phyloP scores from a whole-genome alignment of 176 grass and related monocot species.

The Cymbopogon citratus region DNA sequence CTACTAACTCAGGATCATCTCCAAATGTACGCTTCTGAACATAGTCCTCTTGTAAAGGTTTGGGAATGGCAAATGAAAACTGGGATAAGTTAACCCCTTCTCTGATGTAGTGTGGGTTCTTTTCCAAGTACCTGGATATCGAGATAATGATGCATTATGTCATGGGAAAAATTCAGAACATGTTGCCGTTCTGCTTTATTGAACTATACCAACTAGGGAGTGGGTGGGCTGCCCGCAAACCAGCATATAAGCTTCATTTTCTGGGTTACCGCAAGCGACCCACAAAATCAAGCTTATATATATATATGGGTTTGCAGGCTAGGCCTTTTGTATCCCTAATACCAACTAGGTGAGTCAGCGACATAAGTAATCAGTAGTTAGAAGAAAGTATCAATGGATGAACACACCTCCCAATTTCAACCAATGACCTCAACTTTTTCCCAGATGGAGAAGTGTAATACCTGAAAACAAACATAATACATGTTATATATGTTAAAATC shows the following conservation, averaged over 20 bases:
- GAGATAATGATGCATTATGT: constrained; percentile 3
- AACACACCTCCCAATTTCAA: constrained; percentile 51
- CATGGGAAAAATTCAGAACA: not conserved
- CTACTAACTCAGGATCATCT: constrained; percentile 25
- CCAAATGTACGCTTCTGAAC: constrained; percentile 24
- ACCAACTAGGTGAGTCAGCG: not conserved
- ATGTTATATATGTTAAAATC: not conserved
- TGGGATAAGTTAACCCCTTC: constrained; percentile 50
- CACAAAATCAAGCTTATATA: not conserved
- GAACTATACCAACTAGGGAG: not conserved
- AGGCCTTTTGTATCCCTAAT: not conserved
- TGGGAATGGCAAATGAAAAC: constrained; percentile 50
- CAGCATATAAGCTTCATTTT: not conserved
- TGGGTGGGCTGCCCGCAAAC: not conserved
- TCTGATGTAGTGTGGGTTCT: constrained; percentile 40
- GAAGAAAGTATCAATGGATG: constrained; percentile 11
- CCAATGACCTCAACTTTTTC: constrained; percentile 48
- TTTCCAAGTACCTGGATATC: constrained; percentile 50
- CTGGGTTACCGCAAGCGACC: not conserved
- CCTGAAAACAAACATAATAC: constrained; percentile 31
- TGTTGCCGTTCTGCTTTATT: not conserved
- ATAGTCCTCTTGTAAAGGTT: constrained; percentile 43
- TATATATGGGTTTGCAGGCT: not conserved
- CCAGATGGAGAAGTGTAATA: constrained; percentile 66
- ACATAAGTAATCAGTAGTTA: not conserved